These are phyloP conservation scores for Phytophthora colocasiae DNA, from an alignment of 352 stramenopile species.

Conservation along the genomic window DNA sequence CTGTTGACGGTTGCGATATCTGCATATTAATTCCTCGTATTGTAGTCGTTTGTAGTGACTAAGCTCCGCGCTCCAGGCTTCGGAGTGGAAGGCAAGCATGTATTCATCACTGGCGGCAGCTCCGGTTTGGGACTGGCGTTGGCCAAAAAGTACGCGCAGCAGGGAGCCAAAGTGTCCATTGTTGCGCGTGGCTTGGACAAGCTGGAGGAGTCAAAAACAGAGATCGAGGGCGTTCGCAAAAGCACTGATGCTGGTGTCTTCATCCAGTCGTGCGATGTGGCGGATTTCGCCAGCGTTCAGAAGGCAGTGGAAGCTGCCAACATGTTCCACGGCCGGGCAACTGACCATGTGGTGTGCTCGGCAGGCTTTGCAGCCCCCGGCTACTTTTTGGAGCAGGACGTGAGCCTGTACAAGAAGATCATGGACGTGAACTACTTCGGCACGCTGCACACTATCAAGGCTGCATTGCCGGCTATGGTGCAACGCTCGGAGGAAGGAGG, in stretches of 20 bases:
- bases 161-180: conserved; percentile 81
- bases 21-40: conserved; percentile 3
- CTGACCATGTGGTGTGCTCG: conserved; percentile 78
- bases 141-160: conserved; percentile 70
- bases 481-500: conserved; percentile 61
- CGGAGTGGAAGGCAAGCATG: conserved; percentile 80
- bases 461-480: conserved; percentile 82
- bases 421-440: conserved; percentile 92
- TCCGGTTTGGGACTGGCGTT: conserved; percentile 73
- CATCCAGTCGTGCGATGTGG: conserved; percentile 78
- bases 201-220: conserved; percentile 65
- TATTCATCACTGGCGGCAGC: conserved; percentile 82
- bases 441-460: conserved; percentile 80
- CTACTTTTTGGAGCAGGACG: conserved; percentile 82
- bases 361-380: conserved; percentile 66
- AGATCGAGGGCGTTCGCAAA: conserved; percentile 62
- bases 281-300: conserved; percentile 64
- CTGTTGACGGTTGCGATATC: neutral
- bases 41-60: conserved; percentile 67
- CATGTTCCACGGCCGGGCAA: conserved; percentile 66
- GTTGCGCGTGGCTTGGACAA: conserved; percentile 65
- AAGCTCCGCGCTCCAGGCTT: conserved; percentile 75
- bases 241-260: conserved; percentile 55
- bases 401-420: conserved; percentile 74
- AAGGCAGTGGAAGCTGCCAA: conserved; percentile 71